Evolutionary conservation across 768 basidiomycete genomes (phyloP).

Genomic region (Lactarius quietus): DNA sequence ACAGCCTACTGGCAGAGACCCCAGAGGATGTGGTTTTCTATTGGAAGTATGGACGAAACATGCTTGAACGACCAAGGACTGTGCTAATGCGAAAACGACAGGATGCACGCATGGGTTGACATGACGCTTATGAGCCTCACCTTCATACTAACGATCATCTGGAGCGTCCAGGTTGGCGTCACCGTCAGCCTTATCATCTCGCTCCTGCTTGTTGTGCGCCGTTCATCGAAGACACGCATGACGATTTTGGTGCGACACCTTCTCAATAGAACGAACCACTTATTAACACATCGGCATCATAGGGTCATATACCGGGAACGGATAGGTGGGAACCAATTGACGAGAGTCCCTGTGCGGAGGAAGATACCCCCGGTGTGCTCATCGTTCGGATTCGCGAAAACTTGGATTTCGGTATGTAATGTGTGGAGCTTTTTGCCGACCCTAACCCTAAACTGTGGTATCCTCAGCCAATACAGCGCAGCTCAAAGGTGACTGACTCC

Average conservation of each 20-base stretch:
- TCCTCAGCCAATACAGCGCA: slow-evolving; percentile 86
- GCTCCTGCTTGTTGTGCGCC: slow-evolving; percentile 82
- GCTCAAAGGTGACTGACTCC: slow-evolving; percentile 61
- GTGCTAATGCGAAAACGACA: slow-evolving; percentile 28
- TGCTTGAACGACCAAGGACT: background rate
- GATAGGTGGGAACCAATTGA: slow-evolving; percentile 87
- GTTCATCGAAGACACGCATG: slow-evolving; percentile 87
- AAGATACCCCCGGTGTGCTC: slow-evolving; percentile 75
- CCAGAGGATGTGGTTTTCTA: slow-evolving; percentile 87
- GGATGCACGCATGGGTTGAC: slow-evolving; percentile 93
- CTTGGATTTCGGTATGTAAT: slow-evolving; percentile 75
- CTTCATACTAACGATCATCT: slow-evolving; percentile 81
- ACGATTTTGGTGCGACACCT: slow-evolving; percentile 67
- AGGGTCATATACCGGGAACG: slow-evolving; percentile 88
- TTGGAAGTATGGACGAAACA: slow-evolving; percentile 55
- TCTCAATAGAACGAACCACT: background rate
- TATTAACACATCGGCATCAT: background rate
- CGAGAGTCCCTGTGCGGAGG: slow-evolving; percentile 80
- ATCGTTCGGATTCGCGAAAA: slow-evolving; percentile 89
- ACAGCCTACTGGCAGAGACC: slow-evolving; percentile 76
- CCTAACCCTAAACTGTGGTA: slow-evolving; percentile 14
- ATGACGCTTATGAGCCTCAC: slow-evolving; percentile 83
- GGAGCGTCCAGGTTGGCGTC: slow-evolving; percentile 91
- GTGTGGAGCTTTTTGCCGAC: background rate
- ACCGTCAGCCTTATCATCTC: slow-evolving; percentile 86